Base-by-base conservation (phyloP, 2,329 filamentous ascomycete species). In the Sclerotinia subarctica region DNA sequence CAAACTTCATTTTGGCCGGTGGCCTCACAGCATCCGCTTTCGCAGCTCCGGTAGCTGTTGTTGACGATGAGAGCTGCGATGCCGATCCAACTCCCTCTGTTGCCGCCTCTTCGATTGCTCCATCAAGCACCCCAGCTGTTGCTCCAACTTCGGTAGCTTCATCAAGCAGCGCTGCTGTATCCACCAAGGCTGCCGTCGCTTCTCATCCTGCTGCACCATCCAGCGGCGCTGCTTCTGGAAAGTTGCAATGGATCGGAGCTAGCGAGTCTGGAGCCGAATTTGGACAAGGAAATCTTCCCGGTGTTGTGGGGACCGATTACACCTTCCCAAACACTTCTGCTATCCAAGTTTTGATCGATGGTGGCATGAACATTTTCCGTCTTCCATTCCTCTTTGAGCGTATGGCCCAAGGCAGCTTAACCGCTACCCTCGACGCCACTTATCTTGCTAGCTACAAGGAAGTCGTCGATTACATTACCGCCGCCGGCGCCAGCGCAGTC, bases 211-310 rank as follows among this genome's bases (percentile, higher is more conserved):
- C 56, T 42, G 51, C 62, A 26, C 8, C 32, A 29, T 44, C 65
- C 3, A 10, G 44, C 29, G 11, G 26, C 15, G 17, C 56, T 26
- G 6, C 46, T 35, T 54, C 64, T 17, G 70, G 71, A 54, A 72
- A 66, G 42, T 69, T 73, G 29, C 54, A 69, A 63, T 73, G 57
- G 42, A 62, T 72, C 47, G 72, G 72, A 58, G 74, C 73, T 53
- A 75, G 74, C 62, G 75, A 88, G 74, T 83, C 85, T 26, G 87
- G 86, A 17, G 86, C 86, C 53, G 88, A 90, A 72, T 90, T 90
- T 69, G 87, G 87, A 52, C 80, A 84, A 69, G 78, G 74, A 32
- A 82, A 80, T 64, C 79, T 88, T 44, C 87, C 87, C 2, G 87
- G 87, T 13, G 77, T 77, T 1, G 80, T 85, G 67, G 82, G 81